Conservation (phyloP, 768 basidiomycete genomes). For the Suillus variegatus region DNA sequence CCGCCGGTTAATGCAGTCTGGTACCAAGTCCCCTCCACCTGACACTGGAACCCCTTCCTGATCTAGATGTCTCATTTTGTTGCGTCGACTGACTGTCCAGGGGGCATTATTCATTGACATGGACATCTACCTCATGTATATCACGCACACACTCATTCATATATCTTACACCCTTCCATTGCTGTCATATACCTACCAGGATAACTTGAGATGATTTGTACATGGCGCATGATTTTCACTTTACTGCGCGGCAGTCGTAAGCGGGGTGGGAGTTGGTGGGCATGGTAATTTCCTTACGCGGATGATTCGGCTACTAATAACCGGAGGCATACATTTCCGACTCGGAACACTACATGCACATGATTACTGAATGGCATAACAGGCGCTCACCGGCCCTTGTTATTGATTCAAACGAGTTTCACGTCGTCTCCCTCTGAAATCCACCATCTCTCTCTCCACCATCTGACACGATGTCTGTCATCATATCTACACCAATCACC, state of each 20-base stretch:
- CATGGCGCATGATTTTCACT: not conserved
- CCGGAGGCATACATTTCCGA: not conserved
- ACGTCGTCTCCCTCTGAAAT: not conserved
- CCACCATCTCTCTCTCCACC: not conserved
- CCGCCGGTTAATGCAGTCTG: conserved; percentile 70
- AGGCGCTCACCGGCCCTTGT: not conserved
- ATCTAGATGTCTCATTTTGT: not conserved
- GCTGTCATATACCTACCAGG: conserved; percentile 27
- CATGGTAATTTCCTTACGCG: not conserved
- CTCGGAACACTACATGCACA: not conserved
- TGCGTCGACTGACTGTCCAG: not conserved
- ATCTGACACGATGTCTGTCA: conserved; percentile 51
- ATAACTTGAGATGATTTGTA: conserved; percentile 21
- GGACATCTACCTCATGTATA: conserved; percentile 35
- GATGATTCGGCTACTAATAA: not conserved
- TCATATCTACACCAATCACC: conserved; percentile 85
- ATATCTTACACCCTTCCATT: conserved; percentile 16
- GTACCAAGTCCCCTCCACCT: conserved; percentile 36
- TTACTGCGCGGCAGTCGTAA: not conserved
- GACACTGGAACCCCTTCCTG: conserved; percentile 6
- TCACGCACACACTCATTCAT: conserved; percentile 30
- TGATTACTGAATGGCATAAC: conserved; percentile 1
- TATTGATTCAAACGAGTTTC: conserved; percentile 9
- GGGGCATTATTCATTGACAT: conserved; percentile 10
- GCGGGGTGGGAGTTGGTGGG: not conserved